A percentile compares a stretch with the other conserved stretches of the same genome.
Conservation (phyloP, 768 basidiomycete genomes). For the Macrocybe gigantea region DNA sequence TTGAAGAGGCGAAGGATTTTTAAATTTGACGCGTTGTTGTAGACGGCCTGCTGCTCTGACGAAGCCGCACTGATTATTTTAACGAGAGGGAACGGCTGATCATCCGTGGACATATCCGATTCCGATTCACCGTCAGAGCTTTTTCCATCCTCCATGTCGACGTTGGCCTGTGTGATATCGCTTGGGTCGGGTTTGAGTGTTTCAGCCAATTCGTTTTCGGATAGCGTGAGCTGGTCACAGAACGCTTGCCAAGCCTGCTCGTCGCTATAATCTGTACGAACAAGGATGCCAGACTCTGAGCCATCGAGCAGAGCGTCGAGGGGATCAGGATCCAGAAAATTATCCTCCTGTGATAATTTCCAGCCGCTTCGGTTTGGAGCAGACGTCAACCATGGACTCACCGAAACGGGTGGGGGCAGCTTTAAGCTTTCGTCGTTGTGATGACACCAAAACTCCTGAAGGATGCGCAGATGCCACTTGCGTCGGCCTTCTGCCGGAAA, state of each 20-base stretch:
- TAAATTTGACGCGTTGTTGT: constrained; percentile 58
- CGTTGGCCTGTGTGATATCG: constrained; percentile 15
- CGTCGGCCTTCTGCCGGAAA: constrained; percentile 52
- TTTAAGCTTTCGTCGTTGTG: constrained; percentile 14
- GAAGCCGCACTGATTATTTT: constrained; percentile 43
- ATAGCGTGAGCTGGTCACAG: constrained; percentile 38
- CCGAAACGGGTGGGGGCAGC: constrained; percentile 1
- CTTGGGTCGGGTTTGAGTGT: constrained; percentile 11
- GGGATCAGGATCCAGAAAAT: constrained; percentile 43
- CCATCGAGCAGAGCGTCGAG: constrained; percentile 43
- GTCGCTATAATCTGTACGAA: constrained; percentile 71
- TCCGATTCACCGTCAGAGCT: constrained; percentile 27
- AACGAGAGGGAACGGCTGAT: constrained; percentile 33
- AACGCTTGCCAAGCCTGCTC: constrained; percentile 64
- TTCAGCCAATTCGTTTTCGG: constrained; percentile 50
- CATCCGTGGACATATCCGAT: constrained; percentile 18
- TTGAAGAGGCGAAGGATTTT: constrained; percentile 62
- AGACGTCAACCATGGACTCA: neutral
- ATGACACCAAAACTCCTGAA: constrained; percentile 43
- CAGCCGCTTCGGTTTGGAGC: neutral
- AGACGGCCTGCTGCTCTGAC: constrained; percentile 30
- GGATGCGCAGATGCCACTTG: constrained; percentile 45
- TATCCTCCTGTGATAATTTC: constrained; percentile 12
- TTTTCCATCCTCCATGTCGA: constrained; percentile 19
- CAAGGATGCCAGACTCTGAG: constrained; percentile 51